Base-by-base conservation (phyloP, 2,329 filamentous ascomycete species). In the Fusarium verrucosum region DNA sequence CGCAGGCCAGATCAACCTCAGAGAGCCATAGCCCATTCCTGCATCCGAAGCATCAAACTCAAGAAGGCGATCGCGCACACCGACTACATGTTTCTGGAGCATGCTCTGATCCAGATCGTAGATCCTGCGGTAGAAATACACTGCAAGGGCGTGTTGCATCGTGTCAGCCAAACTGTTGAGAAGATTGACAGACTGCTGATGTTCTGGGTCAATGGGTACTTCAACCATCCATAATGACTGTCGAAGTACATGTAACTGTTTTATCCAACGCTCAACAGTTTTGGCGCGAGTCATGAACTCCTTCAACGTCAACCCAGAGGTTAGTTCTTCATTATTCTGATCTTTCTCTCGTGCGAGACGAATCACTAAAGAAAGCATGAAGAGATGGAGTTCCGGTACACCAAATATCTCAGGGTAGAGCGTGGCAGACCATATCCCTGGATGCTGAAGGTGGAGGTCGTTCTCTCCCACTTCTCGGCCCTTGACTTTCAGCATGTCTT, bases 381-480 rank as follows among this genome's bases (percentile, higher is more conserved):
- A 61, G 0, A 68, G 25, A 5, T 67, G 52, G 0, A 67, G 38
- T 13, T 67, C 65, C 5, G 64, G 59, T 1, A 68, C 51, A 0
- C 65, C 65, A 16, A 67, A 67, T 7, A 67, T 67, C 14, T 67
- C 65, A 0, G 65, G 65, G 11, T 67, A 67, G 0, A 68, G 44
- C 0, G 65, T 67, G 0, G 64, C 65, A 0, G 65, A 61, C 65
- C 65, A 67, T 4, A 67, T 62, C 0, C 65, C 65, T 1, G 65
- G 65, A 16, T 49, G 28, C 6, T 67, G 46, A 0, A 67, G 55
- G 13, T 67, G 65, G 3, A 67, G 22, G 4, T 67, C 65, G 8
- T 67, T 67, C n/a, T 67, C 65, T 1, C 65, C 65, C 7, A 65
- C 64, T 10, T 49, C 43, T 4, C 65, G 55, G 0, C 44, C 50